phyloP scores from a whole-genome alignment of 108 stramenopile genomes.

The Pseudonitzschia delicatissima region DNA sequence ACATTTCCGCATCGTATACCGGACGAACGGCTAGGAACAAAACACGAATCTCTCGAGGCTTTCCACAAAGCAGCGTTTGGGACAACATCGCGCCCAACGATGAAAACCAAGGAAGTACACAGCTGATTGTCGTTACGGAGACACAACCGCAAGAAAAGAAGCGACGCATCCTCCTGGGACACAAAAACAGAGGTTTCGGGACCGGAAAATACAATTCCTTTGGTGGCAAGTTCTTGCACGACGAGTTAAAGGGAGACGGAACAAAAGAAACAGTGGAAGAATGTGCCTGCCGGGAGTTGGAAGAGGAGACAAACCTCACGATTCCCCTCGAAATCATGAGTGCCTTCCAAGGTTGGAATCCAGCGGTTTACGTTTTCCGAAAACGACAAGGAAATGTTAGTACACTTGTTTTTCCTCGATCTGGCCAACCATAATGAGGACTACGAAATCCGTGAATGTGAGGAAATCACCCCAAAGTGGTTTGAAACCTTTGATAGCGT shows the following conservation, averaged over 20 bases:
- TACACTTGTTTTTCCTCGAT: conserved; percentile 61
- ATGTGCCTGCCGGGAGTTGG: conserved; percentile 59
- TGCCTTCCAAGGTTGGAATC: conserved; percentile 46
- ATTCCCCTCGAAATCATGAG: conserved; percentile 43
- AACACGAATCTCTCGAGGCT: conserved; percentile 11
- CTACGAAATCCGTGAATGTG: conserved; percentile 49
- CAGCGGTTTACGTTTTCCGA: conserved; percentile 61
- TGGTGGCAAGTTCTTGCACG: conserved; percentile 65
- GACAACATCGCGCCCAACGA: neutral
- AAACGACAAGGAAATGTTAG: conserved; percentile 56
- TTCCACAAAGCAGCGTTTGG: conserved; percentile 9
- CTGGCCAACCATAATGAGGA: conserved; percentile 12
- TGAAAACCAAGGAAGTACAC: conserved; percentile 36
- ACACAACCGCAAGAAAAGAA: neutral
- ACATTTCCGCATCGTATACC: conserved; percentile 21
- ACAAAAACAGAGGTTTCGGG: conserved; percentile 75
- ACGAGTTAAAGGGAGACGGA: neutral
- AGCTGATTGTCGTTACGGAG: conserved; percentile 40
- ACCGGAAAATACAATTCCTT: conserved; percentile 71
- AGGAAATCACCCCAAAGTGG: conserved; percentile 78
- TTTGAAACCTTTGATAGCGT: conserved; percentile 49
- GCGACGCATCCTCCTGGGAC: conserved; percentile 52
- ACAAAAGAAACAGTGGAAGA: conserved; percentile 16
- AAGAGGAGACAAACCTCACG: conserved; percentile 65
- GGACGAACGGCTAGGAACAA: conserved; percentile 19